Conservation (phyloP, 2,329 filamentous ascomycete species). For the Exophiala oligosperma region DNA sequence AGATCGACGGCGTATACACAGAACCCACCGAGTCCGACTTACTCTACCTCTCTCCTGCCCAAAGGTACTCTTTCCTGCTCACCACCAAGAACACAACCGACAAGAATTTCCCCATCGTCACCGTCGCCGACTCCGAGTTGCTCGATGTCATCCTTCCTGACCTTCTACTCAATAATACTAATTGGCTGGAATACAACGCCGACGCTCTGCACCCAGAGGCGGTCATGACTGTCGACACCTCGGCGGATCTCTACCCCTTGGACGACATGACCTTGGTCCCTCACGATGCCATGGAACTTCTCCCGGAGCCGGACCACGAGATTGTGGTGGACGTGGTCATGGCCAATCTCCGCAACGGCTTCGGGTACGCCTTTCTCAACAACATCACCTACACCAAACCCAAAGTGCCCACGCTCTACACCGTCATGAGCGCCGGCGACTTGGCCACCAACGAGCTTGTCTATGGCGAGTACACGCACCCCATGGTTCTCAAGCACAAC, state of each 20-base stretch:
- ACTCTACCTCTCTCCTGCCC: conserved; percentile 68
- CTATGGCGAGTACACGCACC: conserved; percentile 66
- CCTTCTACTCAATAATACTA: conserved; percentile 62
- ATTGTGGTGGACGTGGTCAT: conserved; percentile 66
- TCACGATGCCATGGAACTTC: conserved; percentile 61
- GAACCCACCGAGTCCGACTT: conserved; percentile 60
- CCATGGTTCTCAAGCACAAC: conserved; percentile 41
- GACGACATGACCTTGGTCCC: conserved; percentile 73
- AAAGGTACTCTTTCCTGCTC: conserved; percentile 57
- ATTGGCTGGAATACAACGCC: conserved; percentile 57
- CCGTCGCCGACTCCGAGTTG: conserved; percentile 68
- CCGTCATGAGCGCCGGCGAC: conserved; percentile 26
- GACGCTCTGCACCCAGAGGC: conserved; percentile 43
- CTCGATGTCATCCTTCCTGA: conserved; percentile 68
- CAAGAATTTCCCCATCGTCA: conserved; percentile 67
- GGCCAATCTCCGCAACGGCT: conserved; percentile 66
- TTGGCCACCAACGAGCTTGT: conserved; percentile 57
- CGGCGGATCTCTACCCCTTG: conserved; percentile 56
- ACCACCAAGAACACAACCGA: conserved; percentile 63
- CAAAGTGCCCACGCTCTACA: conserved; percentile 31
- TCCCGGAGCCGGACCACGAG: conserved; percentile 61
- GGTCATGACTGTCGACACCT: conserved; percentile 57
- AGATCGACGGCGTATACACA: conserved; percentile 71
- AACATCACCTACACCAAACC: conserved; percentile 32
- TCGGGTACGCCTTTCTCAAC: conserved; percentile 32